Base-by-base conservation (phyloP, 495 filamentous ascomycete species). In the Xylaria telfairii region DNA sequence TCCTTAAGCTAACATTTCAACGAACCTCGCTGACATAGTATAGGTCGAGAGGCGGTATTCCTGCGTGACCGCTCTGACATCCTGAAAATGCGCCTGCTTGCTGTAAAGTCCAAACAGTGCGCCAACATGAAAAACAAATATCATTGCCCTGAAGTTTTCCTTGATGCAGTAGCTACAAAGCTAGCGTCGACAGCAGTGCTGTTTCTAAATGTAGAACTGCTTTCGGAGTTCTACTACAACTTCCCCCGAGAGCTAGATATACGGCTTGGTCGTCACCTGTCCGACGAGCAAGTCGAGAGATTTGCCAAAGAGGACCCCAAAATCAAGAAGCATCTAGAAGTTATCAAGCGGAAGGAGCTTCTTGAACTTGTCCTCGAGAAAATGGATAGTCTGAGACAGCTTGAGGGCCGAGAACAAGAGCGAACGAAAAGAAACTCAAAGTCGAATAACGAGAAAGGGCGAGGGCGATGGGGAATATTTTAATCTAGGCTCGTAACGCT, bases 171-270 rank as follows among this genome's bases (percentile, higher is more conserved):
- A 13, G 94, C 96, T 37, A 92, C 96, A 75, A 97, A 98, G 81
- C 90, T 99, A 67, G 94, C 94, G 19, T 90, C 92, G 4, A 98
- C 95, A 0, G 95, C 96, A 13, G 96, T 98, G 12, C 88, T 99
- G 0, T 99, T 99, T 86, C 88, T 99, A 12, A 97, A 99, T 74
- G 96, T 98, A 44, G 96, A 99, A 83, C 87, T 99, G 32, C 87
- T 99, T 49, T 93, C 92, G 5, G 97, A 98, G 77, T 99, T 98
- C 75, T 97, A 97, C 83, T 95, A 96, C 78, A 91, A 95, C 77
- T 99, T 99, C 83, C 96, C 96, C 0, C 88, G 96, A 26, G 94
- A 97, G 78, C 87, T 99, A 24, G 96, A 99, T 78, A 76, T 89
- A 73, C 87, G 93, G 49, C 90, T 99, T n/a, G 93, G 94, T 44